Base-by-base conservation (phyloP, 345 rosid species). In the Psidium friedrichsthalianum region DNA sequence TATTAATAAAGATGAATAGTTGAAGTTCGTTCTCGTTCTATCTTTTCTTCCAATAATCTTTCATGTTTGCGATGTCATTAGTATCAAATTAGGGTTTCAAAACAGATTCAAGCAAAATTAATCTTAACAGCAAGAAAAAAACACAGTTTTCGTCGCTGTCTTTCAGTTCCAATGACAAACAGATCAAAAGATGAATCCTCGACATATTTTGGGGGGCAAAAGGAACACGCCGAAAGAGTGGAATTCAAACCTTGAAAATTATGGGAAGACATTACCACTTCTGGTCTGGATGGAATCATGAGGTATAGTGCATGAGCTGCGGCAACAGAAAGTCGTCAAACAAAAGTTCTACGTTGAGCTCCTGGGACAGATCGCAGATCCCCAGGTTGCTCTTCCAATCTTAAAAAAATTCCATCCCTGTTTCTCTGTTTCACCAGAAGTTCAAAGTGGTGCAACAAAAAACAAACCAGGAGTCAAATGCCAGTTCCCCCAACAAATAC, bases 271-370 rank as follows among this genome's bases (percentile, higher is more conserved):
- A 86, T 57, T 95, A n/a, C n/a, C n/a, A n/a, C n/a, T n/a, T n/a
- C n/a, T n/a, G n/a, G n/a, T n/a, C n/a, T n/a, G n/a, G n/a, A n/a
- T n/a, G n/a, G n/a, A n/a, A n/a, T n/a, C n/a, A n/a, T n/a, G n/a
- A n/a, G n/a, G n/a, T n/a, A n/a, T n/a, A n/a, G n/a, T n/a, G n/a
- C n/a, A n/a, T n/a, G n/a, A 86, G 88, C 89, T 2, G 87, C 84
- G 85, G 98, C 98, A 64, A 93, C 88, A 36, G 86, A 95, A 89
- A 85, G 98, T 94, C 85, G 98, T 94, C 95, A 94, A 55, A 94
- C 90, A 85, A 98, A 97, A 81, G 99, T 97, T 82, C 36, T 36
- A 36, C 47, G 2, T 18, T 36, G 36, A 69, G 78, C 78, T 16
- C 24, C 44, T 9, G 8, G 78, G 47, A 69, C 59, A 24, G 59